These are phyloP conservation scores for Rhizopogon vesiculosus DNA, from an alignment of 768 basidiomycete genomes.

Conservation along the genomic window DNA sequence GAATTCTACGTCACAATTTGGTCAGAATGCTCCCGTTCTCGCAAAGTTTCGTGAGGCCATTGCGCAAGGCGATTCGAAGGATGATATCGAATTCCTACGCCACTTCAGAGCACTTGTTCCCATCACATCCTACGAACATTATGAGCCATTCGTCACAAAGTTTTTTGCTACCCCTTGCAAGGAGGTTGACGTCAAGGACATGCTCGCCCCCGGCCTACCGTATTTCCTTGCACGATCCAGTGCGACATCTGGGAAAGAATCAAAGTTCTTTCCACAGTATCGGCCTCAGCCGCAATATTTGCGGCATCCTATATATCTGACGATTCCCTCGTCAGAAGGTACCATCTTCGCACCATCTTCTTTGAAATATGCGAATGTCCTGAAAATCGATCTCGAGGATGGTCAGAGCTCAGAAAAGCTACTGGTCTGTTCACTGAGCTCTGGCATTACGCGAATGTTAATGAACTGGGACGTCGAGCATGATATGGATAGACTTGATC, in stretches of 20 bases:
- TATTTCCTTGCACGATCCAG: conserved; percentile 7
- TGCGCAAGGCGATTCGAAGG: not conserved
- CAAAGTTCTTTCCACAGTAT: conserved; percentile 11
- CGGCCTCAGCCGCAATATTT: not conserved
- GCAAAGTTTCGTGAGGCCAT: conserved; percentile 8
- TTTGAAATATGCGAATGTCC: too few species aligned
- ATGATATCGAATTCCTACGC: conserved; percentile 5
- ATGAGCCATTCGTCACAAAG: conserved; percentile 10
- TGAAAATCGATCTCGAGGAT: too few species aligned
- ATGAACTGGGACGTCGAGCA: too few species aligned
- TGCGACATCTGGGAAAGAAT: conserved; percentile 10
- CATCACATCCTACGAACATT: conserved; percentile 12
- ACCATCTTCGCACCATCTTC: too few species aligned
- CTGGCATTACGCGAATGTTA: too few species aligned
- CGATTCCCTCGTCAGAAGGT: too few species aligned
- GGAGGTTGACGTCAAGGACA: conserved; percentile 11
- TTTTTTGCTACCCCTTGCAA: conserved; percentile 14
- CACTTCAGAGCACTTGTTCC: conserved; percentile 6
- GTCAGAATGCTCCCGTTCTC: conserved; percentile 1
- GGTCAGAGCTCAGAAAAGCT: too few species aligned
- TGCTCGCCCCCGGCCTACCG: conserved; percentile 17
- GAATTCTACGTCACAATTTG: conserved; percentile 9
- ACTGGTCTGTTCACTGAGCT: too few species aligned
- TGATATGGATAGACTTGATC: too few species aligned
- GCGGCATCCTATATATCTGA: too few species aligned